Percentiles rank a stretch among this genome's conserved stretches.
Conservation (phyloP, 805 yeast species). For the Yamadazyma takamatsuzukensis region DNA sequence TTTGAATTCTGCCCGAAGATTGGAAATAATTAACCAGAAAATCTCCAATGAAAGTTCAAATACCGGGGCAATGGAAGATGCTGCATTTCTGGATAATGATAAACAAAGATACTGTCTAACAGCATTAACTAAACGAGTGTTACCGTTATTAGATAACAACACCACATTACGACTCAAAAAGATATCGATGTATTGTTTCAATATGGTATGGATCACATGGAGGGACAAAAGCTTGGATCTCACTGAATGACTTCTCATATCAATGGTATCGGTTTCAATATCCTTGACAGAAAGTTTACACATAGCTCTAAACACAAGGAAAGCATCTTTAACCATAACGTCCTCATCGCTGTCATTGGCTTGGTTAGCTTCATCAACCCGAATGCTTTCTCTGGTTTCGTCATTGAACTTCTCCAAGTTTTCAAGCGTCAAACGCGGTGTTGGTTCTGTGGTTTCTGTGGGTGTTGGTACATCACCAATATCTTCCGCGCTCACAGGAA, state of each 20-base stretch:
- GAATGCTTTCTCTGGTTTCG: conserved; percentile 47
- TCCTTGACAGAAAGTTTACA: conserved; percentile 86
- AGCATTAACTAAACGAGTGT: conserved; percentile 68
- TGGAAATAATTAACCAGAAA: conserved; percentile 83
- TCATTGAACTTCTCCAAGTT: conserved; percentile 55
- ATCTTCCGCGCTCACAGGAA: conserved; percentile 11
- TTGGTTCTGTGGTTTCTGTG: conserved; percentile 16
- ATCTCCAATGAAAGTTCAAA: conserved; percentile 90
- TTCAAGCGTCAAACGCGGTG: conserved; percentile 56
- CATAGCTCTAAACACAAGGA: conserved; percentile 89
- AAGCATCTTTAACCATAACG: conserved; percentile 81
- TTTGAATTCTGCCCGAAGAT: conserved; percentile 83
- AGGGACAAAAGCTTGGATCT: conserved; percentile 87
- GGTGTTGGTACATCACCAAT: conserved; percentile 6
- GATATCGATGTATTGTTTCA: conserved; percentile 80
- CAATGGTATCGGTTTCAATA: conserved; percentile 70
- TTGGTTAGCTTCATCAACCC: conserved; percentile 45
- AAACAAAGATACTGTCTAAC: conserved; percentile 81
- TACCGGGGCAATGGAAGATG: conserved; percentile 86
- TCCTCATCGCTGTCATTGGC: conserved; percentile 58
- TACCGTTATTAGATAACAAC: conserved; percentile 48
- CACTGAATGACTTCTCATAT: conserved; percentile 87
- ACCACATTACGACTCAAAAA: conserved; percentile 60
- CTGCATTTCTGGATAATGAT: conserved; percentile 84
- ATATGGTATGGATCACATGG: conserved; percentile 80